Evolutionary conservation across 441 rosid species (phyloP).

Genomic region (Populus tomentosa): DNA sequence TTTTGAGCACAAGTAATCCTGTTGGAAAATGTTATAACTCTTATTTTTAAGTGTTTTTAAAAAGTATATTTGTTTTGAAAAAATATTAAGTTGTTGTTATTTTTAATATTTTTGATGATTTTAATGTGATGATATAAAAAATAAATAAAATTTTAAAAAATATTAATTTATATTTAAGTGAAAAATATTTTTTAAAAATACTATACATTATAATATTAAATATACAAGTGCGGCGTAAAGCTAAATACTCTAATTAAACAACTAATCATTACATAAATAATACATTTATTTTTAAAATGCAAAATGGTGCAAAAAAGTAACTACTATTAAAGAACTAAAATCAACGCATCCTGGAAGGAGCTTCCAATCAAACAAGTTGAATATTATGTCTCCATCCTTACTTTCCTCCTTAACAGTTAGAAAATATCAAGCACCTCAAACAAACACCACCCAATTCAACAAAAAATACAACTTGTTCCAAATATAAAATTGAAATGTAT

Average conservation of each 20-base stretch:
- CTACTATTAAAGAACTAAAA: constrained; percentile 5
- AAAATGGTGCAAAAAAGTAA: neutral
- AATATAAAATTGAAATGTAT: no score
- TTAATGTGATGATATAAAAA: no score
- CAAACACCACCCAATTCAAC: neutral
- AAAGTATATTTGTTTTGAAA: rapidly evolving
- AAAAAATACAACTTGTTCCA: neutral
- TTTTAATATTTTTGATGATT: rapidly evolving
- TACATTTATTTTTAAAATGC: neutral
- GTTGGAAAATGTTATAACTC: rapidly evolving
- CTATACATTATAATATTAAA: no score
- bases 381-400: constrained; percentile 62
- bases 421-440: neutral
- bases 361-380: constrained; percentile 64
- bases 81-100: no score
- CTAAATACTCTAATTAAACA: no score
- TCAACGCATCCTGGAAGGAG: neutral
- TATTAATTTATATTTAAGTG: no score
- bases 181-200: no score
- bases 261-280: no score
- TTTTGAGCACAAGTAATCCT: rapidly evolving
- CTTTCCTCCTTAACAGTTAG: constrained; percentile 49
- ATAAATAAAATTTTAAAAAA: no score
- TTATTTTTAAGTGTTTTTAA: no score
- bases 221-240: no score